Conservation (phyloP, 345 rosid species). For the Citropsis articulata region DNA sequence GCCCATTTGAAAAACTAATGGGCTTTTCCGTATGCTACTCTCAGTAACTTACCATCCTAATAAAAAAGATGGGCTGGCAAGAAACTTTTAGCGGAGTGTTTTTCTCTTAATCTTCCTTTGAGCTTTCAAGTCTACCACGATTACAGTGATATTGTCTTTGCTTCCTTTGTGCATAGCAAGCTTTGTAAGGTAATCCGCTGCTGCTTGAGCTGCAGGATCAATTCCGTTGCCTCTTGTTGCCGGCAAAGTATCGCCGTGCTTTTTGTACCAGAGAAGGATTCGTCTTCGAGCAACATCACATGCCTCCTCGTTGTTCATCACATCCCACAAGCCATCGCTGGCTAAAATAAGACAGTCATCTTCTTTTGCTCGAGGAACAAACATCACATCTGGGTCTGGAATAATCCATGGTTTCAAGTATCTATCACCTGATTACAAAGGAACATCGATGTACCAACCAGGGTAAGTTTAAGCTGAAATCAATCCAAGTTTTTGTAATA, state of each 20-base stretch:
- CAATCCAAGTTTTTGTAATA: neutral
- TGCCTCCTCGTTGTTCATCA: constrained; percentile 63
- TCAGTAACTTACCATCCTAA: too few species aligned
- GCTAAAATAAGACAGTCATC: constrained; percentile 79
- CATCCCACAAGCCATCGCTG: constrained; percentile 86
- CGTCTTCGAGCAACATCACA: constrained; percentile 60
- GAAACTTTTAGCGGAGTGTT: constrained; percentile 7
- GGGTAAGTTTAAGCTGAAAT: neutral
- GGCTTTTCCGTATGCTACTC: constrained; percentile 7
- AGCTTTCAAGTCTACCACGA: constrained; percentile 69
- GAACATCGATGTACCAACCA: too few species aligned
- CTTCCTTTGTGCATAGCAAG: constrained; percentile 78
- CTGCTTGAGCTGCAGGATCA: constrained; percentile 72
- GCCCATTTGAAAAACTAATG: constrained; percentile 15
- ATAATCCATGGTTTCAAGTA: constrained; percentile 73
- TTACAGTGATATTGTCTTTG: constrained; percentile 74
- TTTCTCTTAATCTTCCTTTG: constrained; percentile 57
- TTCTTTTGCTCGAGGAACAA: constrained; percentile 53
- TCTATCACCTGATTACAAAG: constrained; percentile 50
- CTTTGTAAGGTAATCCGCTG: constrained; percentile 60
- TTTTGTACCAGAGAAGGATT: constrained; percentile 65
- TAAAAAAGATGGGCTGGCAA: neutral
- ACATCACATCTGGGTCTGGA: constrained; percentile 67
- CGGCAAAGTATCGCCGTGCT: constrained; percentile 34
- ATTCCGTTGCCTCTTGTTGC: constrained; percentile 36